phyloP scores from a whole-genome alignment of 2,329 filamentous ascomycete species.

The Orbilia oligospora region DNA sequence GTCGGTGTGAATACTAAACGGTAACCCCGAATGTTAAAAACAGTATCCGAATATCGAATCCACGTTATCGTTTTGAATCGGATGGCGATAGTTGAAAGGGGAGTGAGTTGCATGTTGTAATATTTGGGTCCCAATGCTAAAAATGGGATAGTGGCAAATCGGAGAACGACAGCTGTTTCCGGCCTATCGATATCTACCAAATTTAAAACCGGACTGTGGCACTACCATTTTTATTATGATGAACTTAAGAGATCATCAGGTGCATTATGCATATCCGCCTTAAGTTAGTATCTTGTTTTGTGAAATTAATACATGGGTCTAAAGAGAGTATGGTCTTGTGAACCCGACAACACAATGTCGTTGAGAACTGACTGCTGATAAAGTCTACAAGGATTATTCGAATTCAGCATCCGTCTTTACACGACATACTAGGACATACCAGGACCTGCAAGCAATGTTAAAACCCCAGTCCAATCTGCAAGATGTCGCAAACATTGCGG shows the following conservation, averaged over 20 bases:
- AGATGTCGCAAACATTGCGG: slow-evolving; percentile 58
- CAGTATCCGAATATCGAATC: too few relatives aligned
- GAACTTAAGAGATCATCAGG: neutral
- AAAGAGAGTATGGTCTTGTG: neutral
- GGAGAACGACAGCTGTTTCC: neutral
- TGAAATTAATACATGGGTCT: too few relatives aligned
- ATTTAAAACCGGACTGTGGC: neutral
- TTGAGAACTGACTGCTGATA: neutral
- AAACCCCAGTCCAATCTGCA: slow-evolving; percentile 25
- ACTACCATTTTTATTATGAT: neutral
- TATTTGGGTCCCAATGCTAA: neutral
- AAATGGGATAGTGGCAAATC: neutral
- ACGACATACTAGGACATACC: slow-evolving; percentile 1
- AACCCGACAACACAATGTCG: neutral
- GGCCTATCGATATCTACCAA: neutral
- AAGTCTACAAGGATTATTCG: neutral
- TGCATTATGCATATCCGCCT: neutral
- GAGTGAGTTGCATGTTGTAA: neutral
- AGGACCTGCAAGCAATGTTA: slow-evolving; percentile 6
- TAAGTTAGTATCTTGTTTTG: neutral
- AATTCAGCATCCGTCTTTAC: neutral
- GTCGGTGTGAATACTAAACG: too few relatives aligned
- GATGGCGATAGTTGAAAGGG: neutral
- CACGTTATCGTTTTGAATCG: too few relatives aligned
- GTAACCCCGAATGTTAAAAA: too few relatives aligned